Base-by-base conservation (phyloP, 805 yeast genomes). In the Blastobotrys attinorum region DNA sequence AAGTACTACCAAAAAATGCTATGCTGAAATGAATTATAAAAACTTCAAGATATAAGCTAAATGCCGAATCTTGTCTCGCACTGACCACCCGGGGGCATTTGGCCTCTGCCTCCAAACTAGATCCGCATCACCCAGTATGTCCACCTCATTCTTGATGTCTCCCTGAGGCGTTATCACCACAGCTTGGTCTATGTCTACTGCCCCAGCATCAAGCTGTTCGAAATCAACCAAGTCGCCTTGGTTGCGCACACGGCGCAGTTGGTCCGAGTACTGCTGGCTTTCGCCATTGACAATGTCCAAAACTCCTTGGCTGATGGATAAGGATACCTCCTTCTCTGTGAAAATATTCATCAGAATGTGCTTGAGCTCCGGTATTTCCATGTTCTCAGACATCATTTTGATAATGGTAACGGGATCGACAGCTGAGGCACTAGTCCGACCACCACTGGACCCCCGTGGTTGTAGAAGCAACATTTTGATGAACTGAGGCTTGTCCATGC, bases 401-500 rank as follows among this genome's bases (percentile, higher is more conserved):
- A 89, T 67, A 11, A 89, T 81, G 1, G 76, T 75, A n/a, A 79
- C 71, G 3, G 92, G 86, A 52, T 80, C 83, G 31, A 77, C 71
- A 36, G 72, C 72, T 79, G 49, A 31, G 51, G 51, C 27, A 49
- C 38, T 31, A 3, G 36, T 25, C 34, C 37, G 15, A 11, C 38
- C 3, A 5, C 11, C 38, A 11, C 18, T 32, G 4, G 21, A 16
- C 10, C 36, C 36, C 15, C 20, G 18, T 22, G 10, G 6, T 45
- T 60, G 50, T 46, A 82, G 81, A 44, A 92, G 71, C 39, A 90
- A 66, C 4, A 83, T 83, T 47, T 77, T 76, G 35, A 90, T 81
- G 56, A 86, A 88, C n/a, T 69, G 69, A 0, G 96, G 92, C 50
- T 78, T 78, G 32, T 72, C 70, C 65, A 80, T 71, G 17, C 95